A percentile compares a stretch with the other conserved stretches of the same genome.
These are phyloP conservation scores for Globisporangium paroecandrum DNA, from an alignment of 352 stramenopile species.

Conservation along the genomic window DNA sequence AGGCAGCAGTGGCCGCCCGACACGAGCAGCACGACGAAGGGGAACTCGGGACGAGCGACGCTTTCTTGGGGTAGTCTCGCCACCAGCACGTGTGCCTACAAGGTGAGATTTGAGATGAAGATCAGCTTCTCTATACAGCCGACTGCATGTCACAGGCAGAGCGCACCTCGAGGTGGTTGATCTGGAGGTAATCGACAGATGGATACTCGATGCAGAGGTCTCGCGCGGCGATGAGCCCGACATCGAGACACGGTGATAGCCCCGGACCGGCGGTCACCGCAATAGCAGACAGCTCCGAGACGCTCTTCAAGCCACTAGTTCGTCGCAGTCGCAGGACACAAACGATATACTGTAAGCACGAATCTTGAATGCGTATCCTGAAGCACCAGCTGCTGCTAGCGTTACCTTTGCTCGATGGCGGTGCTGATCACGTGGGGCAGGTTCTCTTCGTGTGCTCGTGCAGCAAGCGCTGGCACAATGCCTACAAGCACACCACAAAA, in stretches of 20 bases:
- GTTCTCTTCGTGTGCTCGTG: conserved; percentile 92
- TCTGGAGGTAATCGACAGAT: conserved; percentile 91
- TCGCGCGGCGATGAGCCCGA: conserved; percentile 84
- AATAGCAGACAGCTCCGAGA: conserved; percentile 91
- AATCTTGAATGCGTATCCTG: not conserved
- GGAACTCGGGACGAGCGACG: conserved; percentile 78
- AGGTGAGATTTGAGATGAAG: not conserved
- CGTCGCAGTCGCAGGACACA: not conserved
- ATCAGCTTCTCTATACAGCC: not conserved
- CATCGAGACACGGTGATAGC: conserved; percentile 96
- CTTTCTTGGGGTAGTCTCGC: conserved; percentile 78
- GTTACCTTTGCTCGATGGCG: conserved; percentile 85
- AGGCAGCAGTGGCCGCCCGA: conserved; percentile 98
- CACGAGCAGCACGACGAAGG: conserved; percentile 97
- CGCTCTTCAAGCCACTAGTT: conserved; percentile 52
- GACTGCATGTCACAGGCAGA: not conserved
- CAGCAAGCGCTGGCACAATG: conserved; percentile 95
- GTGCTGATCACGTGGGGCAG: conserved; percentile 92
- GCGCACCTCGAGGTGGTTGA: conserved; percentile 96
- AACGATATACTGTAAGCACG: not conserved
- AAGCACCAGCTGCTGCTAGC: not conserved
- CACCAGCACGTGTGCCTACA: conserved; percentile 94
- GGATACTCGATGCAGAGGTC: conserved; percentile 84
- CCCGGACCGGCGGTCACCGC: conserved; percentile 96
- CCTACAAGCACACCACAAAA: conserved; percentile 36